Conservation (phyloP, 768 basidiomycete species). For the Pilatotrama ljubarskyi region DNA sequence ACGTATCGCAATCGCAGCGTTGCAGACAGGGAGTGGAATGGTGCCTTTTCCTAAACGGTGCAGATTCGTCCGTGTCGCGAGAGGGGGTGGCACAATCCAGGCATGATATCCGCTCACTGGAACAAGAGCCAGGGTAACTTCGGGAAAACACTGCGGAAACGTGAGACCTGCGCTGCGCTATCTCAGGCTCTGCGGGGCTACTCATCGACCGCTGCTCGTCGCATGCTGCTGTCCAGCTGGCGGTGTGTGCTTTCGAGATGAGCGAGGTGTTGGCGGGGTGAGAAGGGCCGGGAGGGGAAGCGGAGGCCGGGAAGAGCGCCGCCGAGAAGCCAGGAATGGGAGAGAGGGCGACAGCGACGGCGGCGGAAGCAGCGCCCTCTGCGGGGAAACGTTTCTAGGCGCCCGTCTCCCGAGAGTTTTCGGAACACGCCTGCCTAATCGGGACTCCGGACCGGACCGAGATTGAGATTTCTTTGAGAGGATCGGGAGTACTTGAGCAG, state of each 20-base stretch:
- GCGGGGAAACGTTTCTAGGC: slow-evolving; percentile 4
- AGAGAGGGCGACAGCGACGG: neutral
- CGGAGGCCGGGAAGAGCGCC: neutral
- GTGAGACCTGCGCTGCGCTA: slow-evolving; percentile 8
- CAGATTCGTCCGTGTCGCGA: slow-evolving; percentile 6
- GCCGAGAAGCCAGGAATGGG: neutral
- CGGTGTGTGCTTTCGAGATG: neutral
- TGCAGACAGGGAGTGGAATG: neutral
- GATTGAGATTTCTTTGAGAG: slow-evolving; percentile 17
- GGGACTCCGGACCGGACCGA: slow-evolving; percentile 17
- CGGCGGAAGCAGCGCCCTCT: neutral
- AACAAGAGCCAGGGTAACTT: slow-evolving; percentile 1
- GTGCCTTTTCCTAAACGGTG: slow-evolving; percentile 1
- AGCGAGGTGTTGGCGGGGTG: neutral
- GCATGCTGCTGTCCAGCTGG: neutral
- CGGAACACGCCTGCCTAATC: slow-evolving; percentile 9
- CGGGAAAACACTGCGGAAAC: slow-evolving; percentile 13
- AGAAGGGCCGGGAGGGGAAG: neutral
- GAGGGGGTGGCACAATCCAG: neutral
- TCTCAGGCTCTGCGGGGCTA: neutral
- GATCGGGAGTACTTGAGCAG: slow-evolving; percentile 13
- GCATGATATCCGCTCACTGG: slow-evolving; percentile 10
- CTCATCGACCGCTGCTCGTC: neutral
- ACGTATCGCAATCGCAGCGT: neutral
- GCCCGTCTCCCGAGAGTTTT: slow-evolving; percentile 3